Percentiles rank a stretch among this genome's conserved stretches.
Conservation (phyloP, 352 stramenopile genomes). For the Globisporangium alternatum region DNA sequence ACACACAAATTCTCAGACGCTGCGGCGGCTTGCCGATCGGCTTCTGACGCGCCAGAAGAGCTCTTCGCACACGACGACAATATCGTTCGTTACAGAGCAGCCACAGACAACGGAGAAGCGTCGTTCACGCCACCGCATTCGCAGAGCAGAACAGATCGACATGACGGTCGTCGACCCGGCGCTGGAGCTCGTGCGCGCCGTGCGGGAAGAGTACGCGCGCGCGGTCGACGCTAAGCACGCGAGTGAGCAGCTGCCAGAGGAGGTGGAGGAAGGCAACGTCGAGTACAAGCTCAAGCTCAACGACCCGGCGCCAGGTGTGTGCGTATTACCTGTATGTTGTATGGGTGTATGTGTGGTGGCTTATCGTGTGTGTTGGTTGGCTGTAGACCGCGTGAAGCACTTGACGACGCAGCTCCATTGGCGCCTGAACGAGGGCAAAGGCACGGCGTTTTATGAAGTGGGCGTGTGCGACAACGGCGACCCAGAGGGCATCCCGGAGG, state of each 20-base stretch:
- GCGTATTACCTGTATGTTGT: not conserved
- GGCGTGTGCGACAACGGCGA: conserved; percentile 84
- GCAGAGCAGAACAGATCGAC: no score
- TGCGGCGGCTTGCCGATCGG: no score
- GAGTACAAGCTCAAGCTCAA: conserved; percentile 91
- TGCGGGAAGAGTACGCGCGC: conserved; percentile 14
- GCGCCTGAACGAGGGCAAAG: conserved; percentile 87
- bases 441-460: conserved; percentile 84
- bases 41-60: no score
- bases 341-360: not conserved
- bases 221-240: not conserved
- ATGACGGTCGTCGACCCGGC: conserved; percentile 1
- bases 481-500: conserved; percentile 59
- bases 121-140: not conserved
- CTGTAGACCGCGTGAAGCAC: conserved; percentile 71
- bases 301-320: conserved; percentile 44
- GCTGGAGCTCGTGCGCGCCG: conserved; percentile 13
- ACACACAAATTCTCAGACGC: no score
- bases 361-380: not conserved
- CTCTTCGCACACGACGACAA: no score
- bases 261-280: conserved; percentile 89
- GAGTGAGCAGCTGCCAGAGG: conserved; percentile 43
- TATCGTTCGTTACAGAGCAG: not conserved
- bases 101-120: not conserved
- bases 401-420: conserved; percentile 90